Evolutionary conservation across 306 rosid genomes (phyloP), one percentile per base, ranked within the genome.

Genomic region (Biancaea sappan): DNA sequence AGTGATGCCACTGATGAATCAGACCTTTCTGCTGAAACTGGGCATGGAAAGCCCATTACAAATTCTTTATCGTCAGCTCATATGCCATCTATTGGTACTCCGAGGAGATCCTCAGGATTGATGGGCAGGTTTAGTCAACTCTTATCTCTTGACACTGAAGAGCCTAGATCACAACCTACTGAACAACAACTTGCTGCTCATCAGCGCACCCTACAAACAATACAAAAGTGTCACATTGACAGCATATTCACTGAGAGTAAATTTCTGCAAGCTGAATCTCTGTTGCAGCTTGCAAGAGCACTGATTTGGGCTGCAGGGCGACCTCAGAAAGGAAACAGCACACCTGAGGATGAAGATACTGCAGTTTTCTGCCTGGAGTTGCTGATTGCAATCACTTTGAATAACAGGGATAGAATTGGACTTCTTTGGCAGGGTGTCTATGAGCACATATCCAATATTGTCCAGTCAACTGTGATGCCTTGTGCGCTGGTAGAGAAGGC

Each of bases 101-200:
- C 99, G 29, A 87, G 83, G 87, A 90, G 84, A 86, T 90, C 99
- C 67, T 88, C 90, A 29, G 91, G 97, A 71, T 82, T 91, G 85
- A 94, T 94, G 89, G 89, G 97, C 80, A 80, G 96, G 78, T 94
- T 94, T 81, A 94, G 97, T 83, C 98, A 94, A 84, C 91, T 94
- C 67, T 81, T 94, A 77, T 94, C 88, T 81, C 96, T 94, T 60
- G 98, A 90, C 15, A 72, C 91, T 5, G 98, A 94, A 86, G 97
- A 94, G 83, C 90, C 92, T 26, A 92, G 82, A 73, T 88, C 92
- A 66, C 90, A 83, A 61, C 96, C 99, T n/a, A 84, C 92, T 6
- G 96, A 92, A 83, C 90, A 94, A 74, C 93, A 92, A 69, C 86
- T 92, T 76, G 93, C 92, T 66, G 99, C 99, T 82, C 96, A 88